A percentile compares a stretch with the other conserved stretches of the same genome.
Evolutionary conservation across 2,329 filamentous ascomycete genomes (phyloP).

Genomic region (Fusarium pseudoanthophilum): DNA sequence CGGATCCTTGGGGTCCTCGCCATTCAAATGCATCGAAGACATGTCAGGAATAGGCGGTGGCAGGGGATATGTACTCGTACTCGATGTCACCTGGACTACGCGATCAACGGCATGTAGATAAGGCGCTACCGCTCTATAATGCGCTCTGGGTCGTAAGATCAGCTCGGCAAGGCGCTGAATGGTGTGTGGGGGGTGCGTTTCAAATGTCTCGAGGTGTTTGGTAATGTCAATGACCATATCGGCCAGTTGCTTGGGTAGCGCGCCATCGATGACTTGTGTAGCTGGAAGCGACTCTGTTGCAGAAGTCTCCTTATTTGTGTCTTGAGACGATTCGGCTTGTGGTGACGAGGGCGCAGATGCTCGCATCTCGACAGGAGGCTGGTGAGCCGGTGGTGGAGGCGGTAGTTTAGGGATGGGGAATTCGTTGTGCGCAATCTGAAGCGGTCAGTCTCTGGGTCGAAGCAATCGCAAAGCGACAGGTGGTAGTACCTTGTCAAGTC

Average conservation of each 20-base stretch:
- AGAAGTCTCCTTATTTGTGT: constrained; percentile 76
- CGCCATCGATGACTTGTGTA: constrained; percentile 49
- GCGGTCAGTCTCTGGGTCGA: background rate
- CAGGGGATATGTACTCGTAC: constrained; percentile 83
- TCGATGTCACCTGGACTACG: constrained; percentile 88
- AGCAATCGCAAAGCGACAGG: background rate
- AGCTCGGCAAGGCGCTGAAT: constrained; percentile 93
- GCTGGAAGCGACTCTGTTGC: constrained; percentile 55
- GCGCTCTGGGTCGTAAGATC: constrained; percentile 76
- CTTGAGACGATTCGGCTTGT: constrained; percentile 58
- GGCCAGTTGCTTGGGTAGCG: constrained; percentile 72
- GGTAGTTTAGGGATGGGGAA: constrained; percentile 77
- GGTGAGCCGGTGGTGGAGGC: constrained; percentile 54
- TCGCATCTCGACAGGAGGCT: constrained; percentile 55
- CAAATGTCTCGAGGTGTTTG: constrained; percentile 74
- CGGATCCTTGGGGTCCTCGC: constrained; percentile 58
- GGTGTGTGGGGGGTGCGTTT: constrained; percentile 84
- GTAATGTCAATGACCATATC: constrained; percentile 71
- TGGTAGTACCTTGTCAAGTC: constrained; percentile 69
- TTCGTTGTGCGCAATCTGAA: constrained; percentile 77
- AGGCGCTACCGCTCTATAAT: constrained; percentile 84
- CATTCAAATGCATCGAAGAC: constrained; percentile 70
- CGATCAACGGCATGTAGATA: constrained; percentile 93
- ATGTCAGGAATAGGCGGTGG: constrained; percentile 72
- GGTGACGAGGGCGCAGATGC: constrained; percentile 60